Base-by-base conservation (phyloP, 1,284 basidiomycete genomes). In the Schizophyllum commune region DNA sequence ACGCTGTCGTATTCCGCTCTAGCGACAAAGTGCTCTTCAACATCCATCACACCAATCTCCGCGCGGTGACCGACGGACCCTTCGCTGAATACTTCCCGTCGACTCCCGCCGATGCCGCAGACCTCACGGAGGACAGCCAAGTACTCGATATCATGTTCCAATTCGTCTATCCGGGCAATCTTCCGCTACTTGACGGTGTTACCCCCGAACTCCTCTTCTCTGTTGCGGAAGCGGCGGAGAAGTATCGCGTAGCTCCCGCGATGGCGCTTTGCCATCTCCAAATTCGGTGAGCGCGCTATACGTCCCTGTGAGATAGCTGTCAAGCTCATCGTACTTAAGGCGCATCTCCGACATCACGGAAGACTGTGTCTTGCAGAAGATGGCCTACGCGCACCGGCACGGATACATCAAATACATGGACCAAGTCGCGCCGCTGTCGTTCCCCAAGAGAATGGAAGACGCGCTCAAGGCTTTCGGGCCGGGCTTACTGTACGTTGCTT, bases 221-320 rank as follows among this genome's bases (percentile, higher is more conserved):
- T 13, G 58, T 74, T 15, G 70, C 70, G 1, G 67, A 70, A 32
- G 71, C 72, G 7, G 70, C 71, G 4, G 71, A 73, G 55, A 70
- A 69, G 22, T 74, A 74, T 57, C 63, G 68, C 56, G 68, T 71
- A 0, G 71, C 69, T 53, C 64, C 69, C 2, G 72, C 70, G 0
- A 66, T 70, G 53, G 64, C 64, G 11, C 63, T 71, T 17, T 72
- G 71, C 58, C 65, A 64, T 22, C 60, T 71, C 34, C 71, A 66
- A 21, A 69, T 72, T 68, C 59, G 57, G 72, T 73, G 54, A 27
- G 27, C 27, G 27, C 5, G 27, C 3, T 27, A 27, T 27, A 2
- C 5, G 27, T 27, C 27, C 5, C 27, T 27, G 5, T 27, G 3
- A 27, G 27, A 27, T 5, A 27, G 27, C 5, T 27, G 27, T 27